Conservation (phyloP, 805 yeast species). For the Debaryomyces hansenii region DNA sequence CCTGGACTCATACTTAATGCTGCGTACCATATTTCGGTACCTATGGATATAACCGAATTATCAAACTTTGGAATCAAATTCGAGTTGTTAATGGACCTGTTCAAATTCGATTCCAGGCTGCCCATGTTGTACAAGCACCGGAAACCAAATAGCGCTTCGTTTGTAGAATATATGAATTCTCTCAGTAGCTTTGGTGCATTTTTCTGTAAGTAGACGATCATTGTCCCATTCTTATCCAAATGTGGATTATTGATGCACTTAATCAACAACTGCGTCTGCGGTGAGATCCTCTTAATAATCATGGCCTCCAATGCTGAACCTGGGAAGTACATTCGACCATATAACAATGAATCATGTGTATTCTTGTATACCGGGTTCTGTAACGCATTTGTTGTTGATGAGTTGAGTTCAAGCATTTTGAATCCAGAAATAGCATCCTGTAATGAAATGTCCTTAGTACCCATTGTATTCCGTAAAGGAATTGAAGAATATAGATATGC, state of each 20-base stretch:
- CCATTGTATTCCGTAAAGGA: slow-evolving; percentile 50
- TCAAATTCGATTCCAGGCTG: slow-evolving; percentile 10
- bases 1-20: slow-evolving; percentile 85
- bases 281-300: slow-evolving; percentile 63
- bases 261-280: slow-evolving; percentile 61
- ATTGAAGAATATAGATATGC: slow-evolving; percentile 76
- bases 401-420: slow-evolving; percentile 50
- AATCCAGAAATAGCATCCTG: slow-evolving; percentile 74
- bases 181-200: slow-evolving; percentile 62
- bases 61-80: slow-evolving; percentile 47
- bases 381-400: slow-evolving; percentile 13
- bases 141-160: slow-evolving; percentile 80
- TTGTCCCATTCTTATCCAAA: slow-evolving; percentile 50
- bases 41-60: slow-evolving; percentile 68
- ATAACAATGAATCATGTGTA: slow-evolving; percentile 49
- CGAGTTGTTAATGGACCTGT: slow-evolving; percentile 38
- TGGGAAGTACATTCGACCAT: slow-evolving; percentile 89
- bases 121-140: slow-evolving; percentile 73
- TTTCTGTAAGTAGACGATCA: slow-evolving; percentile 72
- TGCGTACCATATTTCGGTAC: slow-evolving; percentile 90
- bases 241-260: slow-evolving; percentile 74
- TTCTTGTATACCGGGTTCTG: slow-evolving; percentile 1
- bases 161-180: slow-evolving; percentile 79
- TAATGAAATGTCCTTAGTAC: slow-evolving; percentile 53
- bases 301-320: slow-evolving; percentile 85